These are phyloP conservation scores for Neonectria coccinea DNA, from an alignment of 2,329 filamentous ascomycete species.

Conservation along the genomic window DNA sequence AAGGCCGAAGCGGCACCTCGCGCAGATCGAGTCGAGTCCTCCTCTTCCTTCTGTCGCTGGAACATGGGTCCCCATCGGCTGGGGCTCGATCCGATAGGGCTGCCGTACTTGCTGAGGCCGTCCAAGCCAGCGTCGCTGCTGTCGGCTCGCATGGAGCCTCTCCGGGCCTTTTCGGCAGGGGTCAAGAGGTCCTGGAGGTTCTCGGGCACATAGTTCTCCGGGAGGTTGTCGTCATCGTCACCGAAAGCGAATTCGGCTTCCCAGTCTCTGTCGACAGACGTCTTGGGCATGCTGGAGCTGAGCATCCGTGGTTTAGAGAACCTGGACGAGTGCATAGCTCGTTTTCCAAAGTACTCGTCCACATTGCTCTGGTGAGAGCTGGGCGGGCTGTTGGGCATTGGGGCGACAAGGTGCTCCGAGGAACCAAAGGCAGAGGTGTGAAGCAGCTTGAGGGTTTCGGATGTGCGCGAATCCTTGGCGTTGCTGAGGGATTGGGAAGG, in stretches of 20 bases:
- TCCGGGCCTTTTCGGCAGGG: slow-evolving; percentile 73
- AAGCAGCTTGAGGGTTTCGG: slow-evolving; percentile 72
- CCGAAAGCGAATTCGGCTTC: slow-evolving; percentile 77
- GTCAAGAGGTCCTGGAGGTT: slow-evolving; percentile 75
- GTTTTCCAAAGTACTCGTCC: slow-evolving; percentile 76
- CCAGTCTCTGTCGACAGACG: slow-evolving; percentile 73
- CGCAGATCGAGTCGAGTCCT: slow-evolving; percentile 57
- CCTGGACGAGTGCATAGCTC: slow-evolving; percentile 77
- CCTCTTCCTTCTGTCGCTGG: slow-evolving; percentile 70
- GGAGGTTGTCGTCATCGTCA: slow-evolving; percentile 75
- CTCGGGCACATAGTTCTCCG: slow-evolving; percentile 76
- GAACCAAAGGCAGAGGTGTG: slow-evolving; percentile 77
- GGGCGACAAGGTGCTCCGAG: slow-evolving; percentile 70
- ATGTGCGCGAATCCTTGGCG: slow-evolving; percentile 70
- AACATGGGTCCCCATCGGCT: slow-evolving; percentile 72
- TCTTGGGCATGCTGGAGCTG: slow-evolving; percentile 76
- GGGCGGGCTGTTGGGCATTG: slow-evolving; percentile 60
- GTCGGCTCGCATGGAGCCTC: slow-evolving; percentile 70
- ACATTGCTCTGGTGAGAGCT: slow-evolving; percentile 63
- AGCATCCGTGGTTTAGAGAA: slow-evolving; percentile 75
- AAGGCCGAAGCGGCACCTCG: slow-evolving; percentile 64
- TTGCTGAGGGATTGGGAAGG: slow-evolving; percentile 79
- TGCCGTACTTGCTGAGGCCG: slow-evolving; percentile 69
- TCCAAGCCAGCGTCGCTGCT: slow-evolving; percentile 62
- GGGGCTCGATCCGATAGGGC: slow-evolving; percentile 68